phyloP scores from a whole-genome alignment of 1,284 basidiomycete genomes.

The Moesziomyces parantarcticus region DNA sequence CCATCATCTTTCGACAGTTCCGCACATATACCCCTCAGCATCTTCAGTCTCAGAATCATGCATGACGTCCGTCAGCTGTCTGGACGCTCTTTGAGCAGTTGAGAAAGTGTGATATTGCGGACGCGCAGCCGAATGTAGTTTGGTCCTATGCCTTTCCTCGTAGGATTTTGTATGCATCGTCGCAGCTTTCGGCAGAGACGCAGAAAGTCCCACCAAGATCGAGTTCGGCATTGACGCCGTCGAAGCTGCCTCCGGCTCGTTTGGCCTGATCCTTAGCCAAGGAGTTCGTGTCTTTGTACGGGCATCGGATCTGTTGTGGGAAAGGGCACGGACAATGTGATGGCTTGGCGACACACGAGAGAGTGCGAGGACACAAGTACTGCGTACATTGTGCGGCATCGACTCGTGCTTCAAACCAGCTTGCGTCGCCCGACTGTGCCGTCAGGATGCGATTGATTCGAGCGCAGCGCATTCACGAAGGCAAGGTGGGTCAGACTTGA shows the following conservation, averaged over 20 bases:
- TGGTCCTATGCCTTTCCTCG: conserved; percentile 23
- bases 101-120: neutral
- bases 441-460: neutral
- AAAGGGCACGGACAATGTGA: conserved; percentile 62
- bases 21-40: neutral
- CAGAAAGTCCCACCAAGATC: conserved; percentile 55
- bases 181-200: conserved; percentile 51
- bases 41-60: neutral
- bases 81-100: too few species aligned
- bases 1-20: neutral
- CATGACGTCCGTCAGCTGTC: too few species aligned
- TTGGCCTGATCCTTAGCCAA: conserved; percentile 12
- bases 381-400: conserved; percentile 55
- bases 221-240: conserved; percentile 39
- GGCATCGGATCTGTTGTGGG: conserved; percentile 56
- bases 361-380: conserved; percentile 60
- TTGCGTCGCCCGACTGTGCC: conserved; percentile 50
- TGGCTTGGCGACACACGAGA: conserved; percentile 60
- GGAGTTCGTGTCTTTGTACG: conserved; percentile 46
- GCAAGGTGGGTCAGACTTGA: neutral
- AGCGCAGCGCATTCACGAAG: neutral
- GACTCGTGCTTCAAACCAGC: conserved; percentile 59
- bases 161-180: conserved; percentile 31
- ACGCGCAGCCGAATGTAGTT: too few species aligned
- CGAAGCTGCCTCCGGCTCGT: conserved; percentile 34